phyloP scores from a whole-genome alignment of 208 protist genomes.

The Wallacemonas rigidus region DNA sequence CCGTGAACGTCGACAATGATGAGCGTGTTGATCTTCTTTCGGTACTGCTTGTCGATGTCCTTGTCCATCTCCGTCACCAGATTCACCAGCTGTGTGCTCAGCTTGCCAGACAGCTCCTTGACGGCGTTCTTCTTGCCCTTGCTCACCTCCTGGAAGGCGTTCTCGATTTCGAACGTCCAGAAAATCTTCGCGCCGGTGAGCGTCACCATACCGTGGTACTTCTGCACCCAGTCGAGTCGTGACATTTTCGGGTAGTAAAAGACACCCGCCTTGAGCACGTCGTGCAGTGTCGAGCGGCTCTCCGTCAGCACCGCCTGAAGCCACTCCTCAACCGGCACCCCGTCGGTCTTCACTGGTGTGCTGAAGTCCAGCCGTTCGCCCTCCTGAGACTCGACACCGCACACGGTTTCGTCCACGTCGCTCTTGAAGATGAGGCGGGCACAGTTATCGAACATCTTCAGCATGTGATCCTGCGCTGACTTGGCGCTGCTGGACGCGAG shows the following conservation, averaged over 20 bases:
- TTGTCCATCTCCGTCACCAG: slow-evolving; percentile 96
- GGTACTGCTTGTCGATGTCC: slow-evolving; percentile 90
- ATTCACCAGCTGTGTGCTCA: slow-evolving; percentile 94
- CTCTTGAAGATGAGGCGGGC: slow-evolving; percentile 94
- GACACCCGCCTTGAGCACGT: slow-evolving; percentile 96
- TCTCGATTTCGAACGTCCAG: slow-evolving; percentile 99
- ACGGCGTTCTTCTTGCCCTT: slow-evolving; percentile 97
- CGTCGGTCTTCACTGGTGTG: slow-evolving; percentile 86
- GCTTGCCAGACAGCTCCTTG: slow-evolving; percentile 93
- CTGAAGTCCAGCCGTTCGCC: slow-evolving; percentile 94
- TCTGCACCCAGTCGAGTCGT: slow-evolving; percentile 95
- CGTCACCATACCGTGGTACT: slow-evolving; percentile 96
- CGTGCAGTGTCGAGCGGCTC: slow-evolving; percentile 93
- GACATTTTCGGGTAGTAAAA: slow-evolving; percentile 96
- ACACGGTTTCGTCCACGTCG: slow-evolving; percentile 89
- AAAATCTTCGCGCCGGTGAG: slow-evolving; percentile 98
- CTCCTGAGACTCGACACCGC: slow-evolving; percentile 97
- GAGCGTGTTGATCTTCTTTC: slow-evolving; percentile 99
- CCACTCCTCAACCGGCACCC: slow-evolving; percentile 97
- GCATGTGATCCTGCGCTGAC: slow-evolving; percentile 98
- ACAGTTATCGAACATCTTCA: slow-evolving; percentile 99
- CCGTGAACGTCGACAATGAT: slow-evolving; percentile 99
- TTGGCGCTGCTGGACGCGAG: slow-evolving; percentile 94
- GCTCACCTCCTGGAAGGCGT: slow-evolving; percentile 93
- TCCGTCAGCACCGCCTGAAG: slow-evolving; percentile 96